Evolutionary conservation across 768 basidiomycete genomes (phyloP).

Genomic region (Auriscalpium microsporum): DNA sequence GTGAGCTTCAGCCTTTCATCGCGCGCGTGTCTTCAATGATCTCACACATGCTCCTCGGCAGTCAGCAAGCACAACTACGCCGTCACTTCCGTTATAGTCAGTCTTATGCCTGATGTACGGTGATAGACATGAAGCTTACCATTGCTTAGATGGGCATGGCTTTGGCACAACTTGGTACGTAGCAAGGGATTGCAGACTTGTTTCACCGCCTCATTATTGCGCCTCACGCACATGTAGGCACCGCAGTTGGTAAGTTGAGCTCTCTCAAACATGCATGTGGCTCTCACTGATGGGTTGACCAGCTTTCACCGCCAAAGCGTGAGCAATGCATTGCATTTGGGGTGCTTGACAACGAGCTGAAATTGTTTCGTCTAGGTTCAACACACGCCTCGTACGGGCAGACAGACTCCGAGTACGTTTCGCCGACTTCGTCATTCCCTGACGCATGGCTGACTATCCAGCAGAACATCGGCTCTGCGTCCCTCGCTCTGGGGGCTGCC

Average conservation of each 20-base stretch:
- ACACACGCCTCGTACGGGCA: slow-evolving; percentile 33
- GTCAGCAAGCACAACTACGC: slow-evolving; percentile 11
- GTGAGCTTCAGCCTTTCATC: background rate
- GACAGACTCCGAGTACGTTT: slow-evolving; percentile 36
- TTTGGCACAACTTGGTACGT: slow-evolving; percentile 12
- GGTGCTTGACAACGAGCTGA: background rate
- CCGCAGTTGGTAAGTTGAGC: background rate
- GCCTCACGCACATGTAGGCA: background rate
- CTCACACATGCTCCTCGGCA: background rate
- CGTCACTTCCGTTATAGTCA: slow-evolving; percentile 11
- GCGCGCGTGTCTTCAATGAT: too few species aligned
- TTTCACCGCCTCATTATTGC: background rate
- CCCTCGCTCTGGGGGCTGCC: slow-evolving; percentile 40
- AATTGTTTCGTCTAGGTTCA: slow-evolving; percentile 24
- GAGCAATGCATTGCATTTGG: slow-evolving; percentile 5
- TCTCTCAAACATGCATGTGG: background rate
- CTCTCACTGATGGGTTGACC: background rate
- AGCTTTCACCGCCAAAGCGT: slow-evolving; percentile 41
- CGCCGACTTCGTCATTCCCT: background rate
- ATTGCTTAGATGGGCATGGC: slow-evolving; percentile 7
- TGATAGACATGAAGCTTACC: background rate
- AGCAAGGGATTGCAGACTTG: background rate
- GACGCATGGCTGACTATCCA: background rate
- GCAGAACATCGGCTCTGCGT: slow-evolving; percentile 38
- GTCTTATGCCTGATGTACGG: background rate